Percentiles rank a stretch among this genome's conserved stretches.
Conservation (phyloP, 371 early-diverging fungal genomes). For the Mucor circinelloides region DNA sequence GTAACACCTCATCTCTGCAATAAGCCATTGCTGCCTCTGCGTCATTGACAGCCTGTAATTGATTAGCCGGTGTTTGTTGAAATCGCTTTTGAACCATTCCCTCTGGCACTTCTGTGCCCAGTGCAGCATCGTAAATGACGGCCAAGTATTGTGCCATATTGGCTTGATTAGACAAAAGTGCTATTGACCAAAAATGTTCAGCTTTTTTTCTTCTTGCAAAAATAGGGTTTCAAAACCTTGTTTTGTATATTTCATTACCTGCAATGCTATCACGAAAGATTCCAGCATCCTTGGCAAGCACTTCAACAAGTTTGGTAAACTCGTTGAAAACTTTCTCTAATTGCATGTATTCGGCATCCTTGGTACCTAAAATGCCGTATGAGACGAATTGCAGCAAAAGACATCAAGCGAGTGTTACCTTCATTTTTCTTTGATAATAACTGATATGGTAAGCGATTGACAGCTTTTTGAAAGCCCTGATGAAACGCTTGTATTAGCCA, state of each 20-base stretch:
- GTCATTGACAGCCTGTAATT: slow-evolving; percentile 61
- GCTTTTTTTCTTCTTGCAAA: background rate
- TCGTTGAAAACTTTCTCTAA: slow-evolving; percentile 65
- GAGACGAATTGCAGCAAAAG: background rate
- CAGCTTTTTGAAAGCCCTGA: slow-evolving; percentile 38
- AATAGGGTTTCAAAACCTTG: background rate
- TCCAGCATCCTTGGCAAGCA: slow-evolving; percentile 66
- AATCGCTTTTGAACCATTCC: slow-evolving; percentile 40
- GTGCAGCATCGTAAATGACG: slow-evolving; percentile 50
- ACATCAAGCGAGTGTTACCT: slow-evolving; percentile 24
- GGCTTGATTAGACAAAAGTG: slow-evolving; percentile 65
- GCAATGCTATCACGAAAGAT: slow-evolving; percentile 78
- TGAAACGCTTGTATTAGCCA: background rate
- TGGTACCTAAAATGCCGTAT: slow-evolving; percentile 48
- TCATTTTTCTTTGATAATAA: slow-evolving; percentile 50
- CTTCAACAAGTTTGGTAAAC: slow-evolving; percentile 56
- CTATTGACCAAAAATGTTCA: slow-evolving; percentile 18
- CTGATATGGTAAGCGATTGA: slow-evolving; percentile 40
- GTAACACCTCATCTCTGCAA: slow-evolving; percentile 58
- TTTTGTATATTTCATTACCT: too few relatives aligned
- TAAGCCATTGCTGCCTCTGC: slow-evolving; percentile 57
- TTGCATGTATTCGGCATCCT: slow-evolving; percentile 70
- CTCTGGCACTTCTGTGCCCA: slow-evolving; percentile 34
- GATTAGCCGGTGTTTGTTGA: slow-evolving; percentile 46
- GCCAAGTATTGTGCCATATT: slow-evolving; percentile 61